Evolutionary conservation across 129 eudicot species (phyloP).

Genomic region (Tanacetum coccineum): DNA sequence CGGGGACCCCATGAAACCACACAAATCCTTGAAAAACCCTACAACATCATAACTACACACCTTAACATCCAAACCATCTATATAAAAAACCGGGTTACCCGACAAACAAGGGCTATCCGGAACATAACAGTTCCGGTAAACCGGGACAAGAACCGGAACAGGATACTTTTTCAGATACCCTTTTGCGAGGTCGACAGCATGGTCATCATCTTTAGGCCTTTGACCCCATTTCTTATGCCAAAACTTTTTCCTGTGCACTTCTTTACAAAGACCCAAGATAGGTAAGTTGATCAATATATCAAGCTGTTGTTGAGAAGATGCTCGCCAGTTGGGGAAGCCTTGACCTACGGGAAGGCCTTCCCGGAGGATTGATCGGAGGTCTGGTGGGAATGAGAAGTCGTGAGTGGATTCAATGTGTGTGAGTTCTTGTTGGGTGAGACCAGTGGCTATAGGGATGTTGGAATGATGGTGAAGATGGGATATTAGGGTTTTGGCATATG

Average conservation of each 20-base stretch:
- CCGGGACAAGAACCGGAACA: constrained; percentile 67
- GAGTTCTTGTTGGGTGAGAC: constrained; percentile 55
- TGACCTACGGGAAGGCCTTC: constrained; percentile 80
- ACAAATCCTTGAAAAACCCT: constrained; percentile 49
- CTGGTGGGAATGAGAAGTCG: constrained; percentile 74
- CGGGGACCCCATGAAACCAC: constrained; percentile 36
- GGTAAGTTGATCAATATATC: constrained; percentile 51
- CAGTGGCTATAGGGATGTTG: constrained; percentile 43
- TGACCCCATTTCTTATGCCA: constrained; percentile 71
- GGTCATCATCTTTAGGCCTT: constrained; percentile 43
- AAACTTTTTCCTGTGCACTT: constrained; percentile 34
- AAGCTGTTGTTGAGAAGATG: constrained; percentile 69
- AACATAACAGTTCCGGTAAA: constrained; percentile 56
- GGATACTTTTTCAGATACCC: constrained; percentile 27
- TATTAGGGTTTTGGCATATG: constrained; percentile 73
- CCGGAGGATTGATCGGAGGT: constrained; percentile 76
- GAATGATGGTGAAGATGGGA: constrained; percentile 42
- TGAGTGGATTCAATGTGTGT: constrained; percentile 46
- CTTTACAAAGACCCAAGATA: constrained; percentile 45
- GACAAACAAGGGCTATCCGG: constrained; percentile 52
- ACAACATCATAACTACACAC: constrained; percentile 61
- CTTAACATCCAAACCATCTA: constrained; percentile 50
- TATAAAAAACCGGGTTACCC: constrained; percentile 67
- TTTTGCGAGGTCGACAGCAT: constrained; percentile 49
- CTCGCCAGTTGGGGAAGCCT: constrained; percentile 94